Conservation (phyloP, 2,329 filamentous ascomycete genomes). For the Coleophoma eucalyptorum region DNA sequence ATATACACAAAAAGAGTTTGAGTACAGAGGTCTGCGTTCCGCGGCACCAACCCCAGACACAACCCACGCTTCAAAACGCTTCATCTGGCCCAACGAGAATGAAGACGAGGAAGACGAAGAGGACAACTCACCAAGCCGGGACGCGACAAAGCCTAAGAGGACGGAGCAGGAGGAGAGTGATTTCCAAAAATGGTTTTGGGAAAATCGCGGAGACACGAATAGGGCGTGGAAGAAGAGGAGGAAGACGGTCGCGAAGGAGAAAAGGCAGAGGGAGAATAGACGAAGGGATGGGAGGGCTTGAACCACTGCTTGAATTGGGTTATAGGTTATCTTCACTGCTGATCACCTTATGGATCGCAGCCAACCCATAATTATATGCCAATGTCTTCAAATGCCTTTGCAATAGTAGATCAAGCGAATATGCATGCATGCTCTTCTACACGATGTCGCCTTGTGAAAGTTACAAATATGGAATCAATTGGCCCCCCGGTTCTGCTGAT, state of each 20-base stretch:
- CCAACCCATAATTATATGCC: too few relatives aligned
- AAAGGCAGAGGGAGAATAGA: constrained; percentile 62
- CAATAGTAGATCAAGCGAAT: too few relatives aligned
- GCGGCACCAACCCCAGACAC: constrained; percentile 95
- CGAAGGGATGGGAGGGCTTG: too few relatives aligned
- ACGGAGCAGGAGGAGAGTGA: constrained; percentile 34
- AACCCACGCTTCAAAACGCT: constrained; percentile 65
- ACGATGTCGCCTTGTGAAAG: too few relatives aligned
- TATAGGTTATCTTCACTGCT: too few relatives aligned
- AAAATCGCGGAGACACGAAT: constrained; percentile 61
- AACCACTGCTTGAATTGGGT: too few relatives aligned
- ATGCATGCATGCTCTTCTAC: too few relatives aligned
- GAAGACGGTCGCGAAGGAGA: constrained; percentile 62
- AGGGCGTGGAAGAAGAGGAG: constrained; percentile 62
- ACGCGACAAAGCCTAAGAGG: constrained; percentile 22
- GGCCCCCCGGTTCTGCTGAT: too few relatives aligned
- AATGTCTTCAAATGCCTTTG: too few relatives aligned
- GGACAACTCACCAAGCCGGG: constrained; percentile 9
- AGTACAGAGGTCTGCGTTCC: constrained; percentile 72
- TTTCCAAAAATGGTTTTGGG: constrained; percentile 67
- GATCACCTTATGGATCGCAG: too few relatives aligned
- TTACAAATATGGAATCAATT: too few relatives aligned
- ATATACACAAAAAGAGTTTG: constrained; percentile 74
- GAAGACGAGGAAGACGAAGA: constrained; percentile 43
- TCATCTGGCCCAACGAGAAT: constrained; percentile 47